Evolutionary conservation across 768 basidiomycete species (phyloP).

Genomic region (Stropharia rugosoannulata): DNA sequence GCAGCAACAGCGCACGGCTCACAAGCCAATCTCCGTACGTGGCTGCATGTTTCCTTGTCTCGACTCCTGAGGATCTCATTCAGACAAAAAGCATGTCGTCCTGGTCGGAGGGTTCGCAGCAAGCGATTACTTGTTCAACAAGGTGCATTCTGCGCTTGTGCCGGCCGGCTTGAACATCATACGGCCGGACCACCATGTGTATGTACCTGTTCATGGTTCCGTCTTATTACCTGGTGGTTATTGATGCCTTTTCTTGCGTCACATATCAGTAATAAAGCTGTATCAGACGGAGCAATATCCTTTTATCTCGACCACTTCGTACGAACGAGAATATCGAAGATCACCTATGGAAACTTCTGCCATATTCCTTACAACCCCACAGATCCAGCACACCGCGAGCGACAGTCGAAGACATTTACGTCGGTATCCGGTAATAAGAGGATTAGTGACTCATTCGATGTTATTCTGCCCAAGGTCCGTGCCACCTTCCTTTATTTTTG

Average conservation of each 20-base stretch:
- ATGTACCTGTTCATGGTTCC: conserved; percentile 15
- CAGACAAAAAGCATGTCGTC: conserved; percentile 35
- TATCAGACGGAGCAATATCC: conserved; percentile 48
- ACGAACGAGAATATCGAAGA: conserved; percentile 42
- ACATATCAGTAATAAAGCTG: conserved; percentile 30
- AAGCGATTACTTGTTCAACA: conserved; percentile 51
- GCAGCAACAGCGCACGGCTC: conserved; percentile 22
- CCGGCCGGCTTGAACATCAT: conserved; percentile 39
- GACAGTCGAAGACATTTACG: conserved; percentile 28
- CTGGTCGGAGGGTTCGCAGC: conserved; percentile 62
- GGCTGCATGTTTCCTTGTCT: background rate
- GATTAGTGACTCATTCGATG: conserved; percentile 39
- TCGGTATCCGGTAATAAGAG: conserved; percentile 36
- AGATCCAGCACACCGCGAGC: conserved; percentile 39
- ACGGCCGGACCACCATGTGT: conserved; percentile 57
- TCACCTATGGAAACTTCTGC: conserved; percentile 48
- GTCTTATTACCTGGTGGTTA: background rate
- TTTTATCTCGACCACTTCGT: conserved; percentile 49
- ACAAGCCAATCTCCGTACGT: conserved; percentile 31
- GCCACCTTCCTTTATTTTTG: background rate
- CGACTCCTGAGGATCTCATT: background rate
- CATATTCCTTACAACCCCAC: conserved; percentile 30
- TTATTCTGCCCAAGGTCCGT: conserved; percentile 41
- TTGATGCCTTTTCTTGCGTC: background rate
- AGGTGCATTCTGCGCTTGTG: conserved; percentile 38